Evolutionary conservation across 2,329 filamentous ascomycete species (phyloP).

Genomic region (Orbilia brochopaga): DNA sequence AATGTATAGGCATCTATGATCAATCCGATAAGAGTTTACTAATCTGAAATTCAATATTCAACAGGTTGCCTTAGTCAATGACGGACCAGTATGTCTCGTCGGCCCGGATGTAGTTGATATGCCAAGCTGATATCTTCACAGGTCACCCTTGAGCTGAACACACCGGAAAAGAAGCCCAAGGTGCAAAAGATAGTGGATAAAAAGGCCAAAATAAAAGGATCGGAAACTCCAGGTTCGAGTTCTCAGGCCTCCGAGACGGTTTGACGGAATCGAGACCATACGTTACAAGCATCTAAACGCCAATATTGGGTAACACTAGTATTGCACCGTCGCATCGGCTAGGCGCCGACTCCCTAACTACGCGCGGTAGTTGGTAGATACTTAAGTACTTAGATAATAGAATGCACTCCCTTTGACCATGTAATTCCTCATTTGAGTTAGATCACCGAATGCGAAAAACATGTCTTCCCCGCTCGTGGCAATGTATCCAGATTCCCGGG

Average conservation of each 20-base stretch:
- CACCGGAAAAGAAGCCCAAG: slow-evolving; percentile 38
- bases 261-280: slow-evolving; percentile 1
- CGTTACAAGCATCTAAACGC: too few species aligned
- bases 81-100: slow-evolving; percentile 29
- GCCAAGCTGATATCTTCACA: slow-evolving; percentile 6
- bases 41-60: background rate
- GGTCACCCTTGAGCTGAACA: slow-evolving; percentile 45
- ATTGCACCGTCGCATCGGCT: too few species aligned
- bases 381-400: background rate
- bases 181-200: slow-evolving; percentile 20
- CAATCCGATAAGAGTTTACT: background rate
- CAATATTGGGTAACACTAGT: too few species aligned
- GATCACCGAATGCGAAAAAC: background rate
- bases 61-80: slow-evolving; percentile 44
- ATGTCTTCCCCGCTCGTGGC: slow-evolving; percentile 1
- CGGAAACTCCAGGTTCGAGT: slow-evolving; percentile 35
- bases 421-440: slow-evolving; percentile 1
- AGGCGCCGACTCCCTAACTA: too few species aligned
- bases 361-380: too few species aligned
- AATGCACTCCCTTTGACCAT: background rate
- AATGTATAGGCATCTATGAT: background rate
- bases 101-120: background rate
- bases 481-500: slow-evolving; percentile 14
- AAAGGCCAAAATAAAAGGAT: slow-evolving; percentile 30
- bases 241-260: slow-evolving; percentile 8